Evolutionary conservation across 2,329 filamentous ascomycete species (phyloP), one percentile per base, ranked within the genome.

Genomic region (Xylaria sp.): DNA sequence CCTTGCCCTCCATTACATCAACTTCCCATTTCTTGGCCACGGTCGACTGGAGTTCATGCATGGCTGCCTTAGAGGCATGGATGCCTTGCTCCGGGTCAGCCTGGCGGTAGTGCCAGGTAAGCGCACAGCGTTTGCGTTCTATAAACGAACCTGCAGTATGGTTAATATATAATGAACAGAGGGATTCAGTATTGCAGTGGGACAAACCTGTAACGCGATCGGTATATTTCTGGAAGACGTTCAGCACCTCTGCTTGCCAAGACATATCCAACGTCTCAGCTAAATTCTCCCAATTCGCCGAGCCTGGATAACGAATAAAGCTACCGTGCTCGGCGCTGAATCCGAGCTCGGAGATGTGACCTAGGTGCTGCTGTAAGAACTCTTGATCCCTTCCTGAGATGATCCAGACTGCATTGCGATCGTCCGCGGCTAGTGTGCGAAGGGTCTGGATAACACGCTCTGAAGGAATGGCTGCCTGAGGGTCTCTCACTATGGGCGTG

Each of bases 71-170:
- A 5, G 94, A 90, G 82, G 95, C 92, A 80, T 93, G 92, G 0
- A 89, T 81, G 20, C 93, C 95, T 70, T 92, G 92, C 73, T 97
- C 93, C 0, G 93, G 93, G 76, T 97, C 93, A 1, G 93, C 93
- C 32, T 93, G 89, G 46, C 96, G 93, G 80, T 98, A 99, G 78
- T 99, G 96, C 96, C 96, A 98, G 3, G 96, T 98, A 57, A 98
- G 83, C 4, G 96, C 94, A 71, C 97, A 96, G 71, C 94, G 91
- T 82, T 99, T 99, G 68, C 91, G 89, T 81, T 99, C 96, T 69
- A 97, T 94, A 78, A 97, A 97, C 0, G 94, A 95, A 7, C 94
- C 91, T 92, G 53, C 25, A 9, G 43, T 23, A 34, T 45, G 12
- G 62, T 75, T 59, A 74, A 65, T 32, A 66, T 25, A 3, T 18